Conservation (phyloP, 495 filamentous ascomycete species). For the Neurospora sp. region DNA sequence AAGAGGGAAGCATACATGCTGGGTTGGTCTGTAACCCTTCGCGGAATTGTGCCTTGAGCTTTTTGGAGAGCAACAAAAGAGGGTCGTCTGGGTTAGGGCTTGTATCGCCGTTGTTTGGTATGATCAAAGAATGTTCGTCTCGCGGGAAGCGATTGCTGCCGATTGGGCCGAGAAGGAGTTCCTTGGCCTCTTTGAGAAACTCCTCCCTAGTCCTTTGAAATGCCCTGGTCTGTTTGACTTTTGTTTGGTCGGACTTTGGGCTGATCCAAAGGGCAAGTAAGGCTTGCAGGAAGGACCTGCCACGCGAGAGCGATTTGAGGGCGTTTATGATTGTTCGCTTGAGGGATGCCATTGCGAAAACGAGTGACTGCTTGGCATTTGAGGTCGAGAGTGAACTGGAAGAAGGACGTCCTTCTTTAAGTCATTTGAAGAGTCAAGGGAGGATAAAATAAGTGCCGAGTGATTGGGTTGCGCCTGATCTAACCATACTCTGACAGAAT, state of each 20-base stretch:
- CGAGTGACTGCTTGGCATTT: conserved; percentile 36
- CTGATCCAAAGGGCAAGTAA: conserved; percentile 40
- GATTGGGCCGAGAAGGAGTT: conserved; percentile 28
- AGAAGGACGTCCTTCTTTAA: conserved; percentile 13
- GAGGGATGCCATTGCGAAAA: conserved; percentile 36
- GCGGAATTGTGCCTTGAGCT: conserved; percentile 38
- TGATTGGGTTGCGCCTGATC: not conserved
- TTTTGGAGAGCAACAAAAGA: conserved; percentile 28
- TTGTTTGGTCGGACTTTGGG: conserved; percentile 18
- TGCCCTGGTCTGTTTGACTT: not conserved
- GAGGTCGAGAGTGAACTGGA: conserved; percentile 4
- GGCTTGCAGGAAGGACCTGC: conserved; percentile 41
- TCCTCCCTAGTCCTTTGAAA: conserved; percentile 6
- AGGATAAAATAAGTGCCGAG: not conserved
- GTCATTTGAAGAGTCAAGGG: conserved; percentile 5
- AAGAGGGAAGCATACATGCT: conserved; percentile 48
- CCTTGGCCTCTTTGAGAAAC: conserved; percentile 27
- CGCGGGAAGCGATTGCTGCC: conserved; percentile 2
- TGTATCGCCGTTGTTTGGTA: not conserved
- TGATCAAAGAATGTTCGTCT: not conserved
- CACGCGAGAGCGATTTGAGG: conserved; percentile 39
- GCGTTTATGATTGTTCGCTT: conserved; percentile 33
- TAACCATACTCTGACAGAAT: not conserved
- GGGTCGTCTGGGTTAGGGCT: conserved; percentile 8
- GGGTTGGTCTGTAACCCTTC: conserved; percentile 35